Base-by-base conservation (phyloP, 2,329 filamentous ascomycete species). In the Phyllosticta paracitricarpa region DNA sequence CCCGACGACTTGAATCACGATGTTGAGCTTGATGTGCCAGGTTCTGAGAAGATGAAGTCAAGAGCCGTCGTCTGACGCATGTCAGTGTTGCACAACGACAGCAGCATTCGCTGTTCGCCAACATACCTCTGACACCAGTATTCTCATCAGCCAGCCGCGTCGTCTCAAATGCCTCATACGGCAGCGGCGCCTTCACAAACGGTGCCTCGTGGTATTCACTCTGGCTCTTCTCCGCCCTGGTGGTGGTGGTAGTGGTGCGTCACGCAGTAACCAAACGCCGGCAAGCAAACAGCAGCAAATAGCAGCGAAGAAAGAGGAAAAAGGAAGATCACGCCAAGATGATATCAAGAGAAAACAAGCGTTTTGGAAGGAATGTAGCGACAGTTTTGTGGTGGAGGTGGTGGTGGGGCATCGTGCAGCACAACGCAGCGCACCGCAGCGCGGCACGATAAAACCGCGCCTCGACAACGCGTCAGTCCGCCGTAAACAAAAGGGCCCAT, bases 1-100 rank as follows among this genome's bases (percentile, higher is more conserved):
- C 14, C 79, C 79, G 0, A 84, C 81, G 1, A 83, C 78, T 61
- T 83, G 81, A 58, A 83, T 81, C 4, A 82, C 79, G 53, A 83
- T 77, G 59, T 82, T 83, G 24, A 82, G 68, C 22, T 9, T n/a
- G 14, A 59, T 8, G 8, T 54, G 33, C 56, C 56, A 58, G 6
- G 19, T 14, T 19, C 2, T 30, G 30, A 6, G 54, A 14, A 26
- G 9, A 54, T 17, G 24, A 28, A 30, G 51, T 51, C 19, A 22
- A 22, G 67, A 67, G n/a, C 68, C 69, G 52, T 71, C 67, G 14
- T 35, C 33, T 35, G 33, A 9, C 6, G 14, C 3, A 22, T 7
- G 33, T 35, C 14, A 35, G 33, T 9, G 12, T 35, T 17, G 33
- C 33, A 10, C 14, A 12, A 9, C 19, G 14, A 40, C 12, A 40